Evolutionary conservation across 345 rosid genomes (phyloP).

Genomic region (Brassica cretica): DNA sequence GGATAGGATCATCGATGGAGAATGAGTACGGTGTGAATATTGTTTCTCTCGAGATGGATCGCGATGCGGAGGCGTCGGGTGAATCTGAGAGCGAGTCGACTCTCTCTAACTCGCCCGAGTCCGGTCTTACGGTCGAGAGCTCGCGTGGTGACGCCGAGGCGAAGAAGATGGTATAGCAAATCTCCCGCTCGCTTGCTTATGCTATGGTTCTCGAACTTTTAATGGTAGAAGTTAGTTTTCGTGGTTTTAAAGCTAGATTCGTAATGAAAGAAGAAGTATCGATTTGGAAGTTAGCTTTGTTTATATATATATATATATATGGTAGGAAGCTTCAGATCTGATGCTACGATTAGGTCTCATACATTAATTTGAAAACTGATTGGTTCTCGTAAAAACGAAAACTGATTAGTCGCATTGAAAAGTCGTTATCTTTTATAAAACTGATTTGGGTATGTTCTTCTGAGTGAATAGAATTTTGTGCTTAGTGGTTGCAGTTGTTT

Average conservation of each 20-base stretch:
- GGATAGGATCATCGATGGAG: constrained; percentile 25
- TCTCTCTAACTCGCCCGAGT: constrained; percentile 44
- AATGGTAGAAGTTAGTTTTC: background rate
- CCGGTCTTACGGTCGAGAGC: constrained; percentile 42
- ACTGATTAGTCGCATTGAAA: background rate
- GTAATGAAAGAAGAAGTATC: background rate
- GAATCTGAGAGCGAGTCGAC: constrained; percentile 41
- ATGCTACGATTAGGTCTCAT: background rate
- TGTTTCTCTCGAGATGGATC: constrained; percentile 42
- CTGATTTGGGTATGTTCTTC: background rate
- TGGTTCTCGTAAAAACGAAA: background rate
- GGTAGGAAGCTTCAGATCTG: constrained; percentile 27
- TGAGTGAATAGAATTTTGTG: background rate
- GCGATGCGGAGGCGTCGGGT: constrained; percentile 11
- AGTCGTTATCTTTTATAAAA: constrained; percentile 1
- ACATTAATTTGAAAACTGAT: background rate
- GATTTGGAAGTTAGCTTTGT: constrained; percentile 17
- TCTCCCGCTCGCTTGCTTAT: background rate
- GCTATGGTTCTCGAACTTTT: background rate
- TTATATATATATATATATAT: background rate
- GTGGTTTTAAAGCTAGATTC: background rate
- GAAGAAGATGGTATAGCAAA: constrained; percentile 36
- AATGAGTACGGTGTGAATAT: constrained; percentile 30
- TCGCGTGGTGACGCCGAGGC: constrained; percentile 29
- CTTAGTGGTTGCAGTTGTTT: no score